Conservation (phyloP, 352 stramenopile species). For the Phytophthora pisi region DNA sequence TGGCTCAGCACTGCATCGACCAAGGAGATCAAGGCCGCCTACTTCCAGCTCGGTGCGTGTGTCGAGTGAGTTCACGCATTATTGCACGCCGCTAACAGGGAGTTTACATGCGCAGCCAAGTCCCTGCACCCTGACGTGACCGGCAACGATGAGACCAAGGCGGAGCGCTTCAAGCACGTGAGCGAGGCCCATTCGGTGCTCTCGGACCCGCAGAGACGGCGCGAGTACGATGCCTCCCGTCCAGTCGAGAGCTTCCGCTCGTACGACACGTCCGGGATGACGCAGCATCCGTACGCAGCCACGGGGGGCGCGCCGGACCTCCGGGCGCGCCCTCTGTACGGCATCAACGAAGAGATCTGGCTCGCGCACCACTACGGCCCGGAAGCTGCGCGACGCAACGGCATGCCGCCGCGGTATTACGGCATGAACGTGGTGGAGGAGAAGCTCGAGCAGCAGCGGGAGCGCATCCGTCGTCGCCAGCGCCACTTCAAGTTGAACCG, state of each 20-base stretch:
- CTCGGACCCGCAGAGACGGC: constrained; percentile 61
- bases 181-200: constrained; percentile 81
- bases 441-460: constrained; percentile 64
- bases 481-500: constrained; percentile 78
- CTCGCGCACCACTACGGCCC: constrained; percentile 83
- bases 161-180: constrained; percentile 86
- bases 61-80: not conserved
- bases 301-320: constrained; percentile 36
- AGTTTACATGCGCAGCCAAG: constrained; percentile 48
- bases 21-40: constrained; percentile 85
- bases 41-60: constrained; percentile 71
- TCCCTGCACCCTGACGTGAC: constrained; percentile 87
- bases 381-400: constrained; percentile 47
- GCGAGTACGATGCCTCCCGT: constrained; percentile 67
- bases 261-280: constrained; percentile 46
- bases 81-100: constrained; percentile 1
- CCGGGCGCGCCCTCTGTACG: constrained; percentile 53
- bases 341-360: constrained; percentile 87
- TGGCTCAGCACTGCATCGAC: constrained; percentile 48
- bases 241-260: constrained; percentile 51
- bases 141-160: constrained; percentile 79
- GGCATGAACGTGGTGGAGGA: constrained; percentile 81
- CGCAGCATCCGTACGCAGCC: constrained; percentile 63
- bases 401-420: constrained; percentile 65
- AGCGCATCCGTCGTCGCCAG: constrained; percentile 63